phyloP scores from a whole-genome alignment of 345 rosid genomes.

The Brassica cretica region DNA sequence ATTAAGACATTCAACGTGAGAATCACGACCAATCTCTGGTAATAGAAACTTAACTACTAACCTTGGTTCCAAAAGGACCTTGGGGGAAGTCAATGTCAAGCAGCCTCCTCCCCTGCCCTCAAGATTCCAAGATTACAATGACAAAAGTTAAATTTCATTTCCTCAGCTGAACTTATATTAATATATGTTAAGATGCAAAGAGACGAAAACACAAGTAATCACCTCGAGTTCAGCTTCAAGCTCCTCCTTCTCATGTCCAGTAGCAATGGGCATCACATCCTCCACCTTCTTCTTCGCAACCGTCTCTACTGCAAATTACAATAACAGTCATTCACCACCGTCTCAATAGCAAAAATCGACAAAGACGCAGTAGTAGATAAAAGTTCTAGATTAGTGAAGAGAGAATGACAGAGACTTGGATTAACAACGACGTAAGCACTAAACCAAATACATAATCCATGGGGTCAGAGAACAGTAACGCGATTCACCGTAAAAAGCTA shows the following conservation, averaged over 20 bases:
- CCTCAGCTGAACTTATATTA: not conserved
- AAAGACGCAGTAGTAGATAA: not conserved
- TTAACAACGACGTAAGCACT: not conserved
- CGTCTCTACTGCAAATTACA: slow-evolving; percentile 23
- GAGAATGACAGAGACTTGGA: not conserved
- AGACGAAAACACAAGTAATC: not conserved
- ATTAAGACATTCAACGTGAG: not conserved
- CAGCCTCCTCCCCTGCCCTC: not conserved
- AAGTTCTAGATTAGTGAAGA: not conserved
- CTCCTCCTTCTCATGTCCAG: slow-evolving; percentile 41
- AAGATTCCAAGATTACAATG: not conserved
- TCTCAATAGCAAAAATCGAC: not conserved
- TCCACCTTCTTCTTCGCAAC: slow-evolving; percentile 57
- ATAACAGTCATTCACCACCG: not conserved
- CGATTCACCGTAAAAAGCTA: not conserved
- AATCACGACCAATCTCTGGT: not conserved
- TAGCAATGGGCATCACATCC: slow-evolving; percentile 80
- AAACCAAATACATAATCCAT: not conserved
- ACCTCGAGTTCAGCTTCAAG: slow-evolving; percentile 65
- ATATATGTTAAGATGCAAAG: not conserved
- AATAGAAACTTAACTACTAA: not conserved
- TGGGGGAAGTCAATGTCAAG: too few relatives aligned
- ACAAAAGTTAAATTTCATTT: not conserved
- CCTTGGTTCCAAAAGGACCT: too few relatives aligned
- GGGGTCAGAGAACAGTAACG: slow-evolving; percentile 20